A percentile compares a stretch with the other conserved stretches of the same genome.
These are phyloP conservation scores for Pseudonectria buxi DNA, from an alignment of 2,329 filamentous ascomycete species.

Conservation along the genomic window DNA sequence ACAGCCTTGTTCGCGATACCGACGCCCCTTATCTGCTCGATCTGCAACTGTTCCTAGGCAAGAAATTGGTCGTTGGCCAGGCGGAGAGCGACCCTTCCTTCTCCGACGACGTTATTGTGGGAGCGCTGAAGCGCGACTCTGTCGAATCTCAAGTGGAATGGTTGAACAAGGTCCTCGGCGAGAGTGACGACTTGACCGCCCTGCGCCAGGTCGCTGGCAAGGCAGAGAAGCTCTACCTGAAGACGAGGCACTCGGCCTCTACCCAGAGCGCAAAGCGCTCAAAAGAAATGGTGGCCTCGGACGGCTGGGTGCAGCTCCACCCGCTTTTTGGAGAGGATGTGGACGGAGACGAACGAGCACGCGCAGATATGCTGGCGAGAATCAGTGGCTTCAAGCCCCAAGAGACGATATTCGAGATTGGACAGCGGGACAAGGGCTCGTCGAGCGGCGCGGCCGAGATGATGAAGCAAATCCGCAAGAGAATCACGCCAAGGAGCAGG, in stretches of 20 bases:
- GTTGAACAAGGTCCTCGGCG: slow-evolving; percentile 69
- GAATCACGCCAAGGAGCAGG: slow-evolving; percentile 53
- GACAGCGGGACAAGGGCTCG: slow-evolving; percentile 59
- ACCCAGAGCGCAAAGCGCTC: slow-evolving; percentile 83
- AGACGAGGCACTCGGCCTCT: slow-evolving; percentile 84
- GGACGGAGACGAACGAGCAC: slow-evolving; percentile 59
- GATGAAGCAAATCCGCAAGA: slow-evolving; percentile 65
- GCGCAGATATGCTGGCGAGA: slow-evolving; percentile 79
- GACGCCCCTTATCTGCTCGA: slow-evolving; percentile 91
- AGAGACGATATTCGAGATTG: slow-evolving; percentile 96
- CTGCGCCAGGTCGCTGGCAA: slow-evolving; percentile 72
- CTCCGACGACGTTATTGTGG: slow-evolving; percentile 77
- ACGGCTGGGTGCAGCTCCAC: slow-evolving; percentile 69
- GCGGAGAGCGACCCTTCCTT: slow-evolving; percentile 59
- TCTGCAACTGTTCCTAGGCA: slow-evolving; percentile 88
- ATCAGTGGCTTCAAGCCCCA: slow-evolving; percentile 83
- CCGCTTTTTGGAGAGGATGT: slow-evolving; percentile 70
- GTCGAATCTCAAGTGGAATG: slow-evolving; percentile 76
- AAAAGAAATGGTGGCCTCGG: slow-evolving; percentile 65
- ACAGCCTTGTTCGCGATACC: slow-evolving; percentile 80
- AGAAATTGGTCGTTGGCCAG: slow-evolving; percentile 70
- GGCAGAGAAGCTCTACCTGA: slow-evolving; percentile 87
- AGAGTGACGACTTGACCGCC: slow-evolving; percentile 64
- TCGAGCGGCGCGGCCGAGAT: slow-evolving; percentile 63
- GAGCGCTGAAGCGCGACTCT: slow-evolving; percentile 63